These are phyloP conservation scores for Nannizzia gypsea DNA, from an alignment of 2,329 filamentous ascomycete species.

Conservation along the genomic window DNA sequence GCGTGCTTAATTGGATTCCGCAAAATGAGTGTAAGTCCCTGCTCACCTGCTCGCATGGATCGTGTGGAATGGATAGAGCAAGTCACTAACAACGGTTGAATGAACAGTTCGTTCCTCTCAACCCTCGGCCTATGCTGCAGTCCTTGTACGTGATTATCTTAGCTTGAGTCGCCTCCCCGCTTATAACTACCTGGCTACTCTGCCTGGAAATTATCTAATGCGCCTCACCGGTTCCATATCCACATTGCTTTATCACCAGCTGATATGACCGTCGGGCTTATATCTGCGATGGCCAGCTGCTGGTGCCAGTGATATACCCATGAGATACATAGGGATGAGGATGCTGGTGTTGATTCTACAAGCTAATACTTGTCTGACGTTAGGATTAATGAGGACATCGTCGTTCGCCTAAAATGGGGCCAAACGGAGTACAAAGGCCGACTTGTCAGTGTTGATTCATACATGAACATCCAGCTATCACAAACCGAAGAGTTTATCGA, in stretches of 20 bases:
- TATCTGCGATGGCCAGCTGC: background rate
- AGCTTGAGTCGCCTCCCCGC: background rate
- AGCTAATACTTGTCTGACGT: background rate
- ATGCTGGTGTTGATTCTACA: background rate
- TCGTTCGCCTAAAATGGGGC: slow-evolving; percentile 94
- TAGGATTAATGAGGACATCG: slow-evolving; percentile 78
- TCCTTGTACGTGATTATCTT: slow-evolving; percentile 53
- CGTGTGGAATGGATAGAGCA: background rate
- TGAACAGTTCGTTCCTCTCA: slow-evolving; percentile 71
- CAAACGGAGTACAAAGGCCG: slow-evolving; percentile 94
- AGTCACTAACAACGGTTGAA: background rate
- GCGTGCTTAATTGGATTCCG: background rate
- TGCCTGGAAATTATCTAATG: background rate
- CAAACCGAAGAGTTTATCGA: slow-evolving; percentile 87
- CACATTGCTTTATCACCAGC: background rate
- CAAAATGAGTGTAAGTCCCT: slow-evolving; percentile 1
- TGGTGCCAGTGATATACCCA: background rate
- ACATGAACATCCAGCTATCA: slow-evolving; percentile 96
- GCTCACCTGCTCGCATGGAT: background rate
- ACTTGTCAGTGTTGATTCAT: slow-evolving; percentile 86
- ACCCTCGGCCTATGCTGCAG: slow-evolving; percentile 94
- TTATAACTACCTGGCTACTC: background rate
- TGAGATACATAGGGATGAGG: background rate
- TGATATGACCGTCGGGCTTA: background rate
- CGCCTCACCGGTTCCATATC: background rate